Base-by-base conservation (phyloP, 1,284 basidiomycete species). In the Veloboletus limbatus region DNA sequence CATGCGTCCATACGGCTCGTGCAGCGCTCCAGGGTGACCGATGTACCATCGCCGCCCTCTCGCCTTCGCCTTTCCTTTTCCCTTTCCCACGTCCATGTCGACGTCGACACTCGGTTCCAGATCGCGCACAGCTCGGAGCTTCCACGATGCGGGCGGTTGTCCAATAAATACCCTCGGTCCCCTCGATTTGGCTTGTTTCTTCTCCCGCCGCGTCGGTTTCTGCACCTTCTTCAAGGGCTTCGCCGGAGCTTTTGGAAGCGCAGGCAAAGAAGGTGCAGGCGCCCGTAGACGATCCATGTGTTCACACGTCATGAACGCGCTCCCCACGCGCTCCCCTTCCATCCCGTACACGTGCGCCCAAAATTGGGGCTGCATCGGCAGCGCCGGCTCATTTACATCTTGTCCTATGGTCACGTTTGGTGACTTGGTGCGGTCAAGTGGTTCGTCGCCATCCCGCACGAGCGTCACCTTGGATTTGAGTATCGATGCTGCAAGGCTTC, bases 281-380 rank as follows among this genome's bases (percentile, higher is more conserved):
- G 33, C 40, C 6, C 11, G 10, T 9, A 54, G 37, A 31, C 30
- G 43, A 2, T 17, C 44, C 44, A 48, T 31, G 2, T 45, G 31
- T 6, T 49, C 49, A 9, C 22, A 48, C 16, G 52, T 37, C 45
- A 60, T 52, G 25, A 67, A 67, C 1, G 58, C 64, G 7, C 49
- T 49, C 22, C 66, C 62, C 7, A 64, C 22, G 1, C 38, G 60
- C 4, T 65, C 50, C 0, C 66, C 62, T 40, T 63, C 54, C 26
- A 67, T 33, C 13, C 60, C 60, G 6, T 64, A 67, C 6, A 68
- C 64, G 24, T 66, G 64, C 8, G 65, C 66, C 62, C 62, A 67
- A 14, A 67, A 67, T n/a, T 35, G 53, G 1, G 62, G 4, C 5
- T 21, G 43, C 5, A 7, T 22, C 35, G n/a, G n/a, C n/a, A n/a